Percentiles rank a stretch among this genome's conserved stretches.
Conservation (phyloP, 805 yeast species). For the Wickerhamiella occidentalis region DNA sequence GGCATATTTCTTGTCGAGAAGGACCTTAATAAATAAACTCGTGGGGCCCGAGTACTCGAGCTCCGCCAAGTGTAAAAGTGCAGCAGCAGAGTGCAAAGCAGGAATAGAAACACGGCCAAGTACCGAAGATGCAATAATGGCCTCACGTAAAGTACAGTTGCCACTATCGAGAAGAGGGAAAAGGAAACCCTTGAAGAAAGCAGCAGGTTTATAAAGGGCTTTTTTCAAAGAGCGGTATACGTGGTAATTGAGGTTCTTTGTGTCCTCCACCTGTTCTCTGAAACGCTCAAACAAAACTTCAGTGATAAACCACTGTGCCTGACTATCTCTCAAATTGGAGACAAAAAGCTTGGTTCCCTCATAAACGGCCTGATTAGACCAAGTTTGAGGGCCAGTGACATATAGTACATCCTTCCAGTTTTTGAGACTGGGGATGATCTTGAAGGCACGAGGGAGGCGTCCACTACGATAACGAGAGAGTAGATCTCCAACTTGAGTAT, state of each 20-base stretch:
- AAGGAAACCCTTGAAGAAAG: constrained; percentile 91
- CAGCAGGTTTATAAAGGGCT: constrained; percentile 91
- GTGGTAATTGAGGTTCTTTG: constrained; percentile 70
- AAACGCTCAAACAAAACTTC: constrained; percentile 31
- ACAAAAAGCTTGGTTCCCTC: constrained; percentile 93
- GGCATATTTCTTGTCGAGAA: constrained; percentile 90
- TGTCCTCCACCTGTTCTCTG: constrained; percentile 30
- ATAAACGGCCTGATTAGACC: constrained; percentile 92
- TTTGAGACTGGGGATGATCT: constrained; percentile 79
- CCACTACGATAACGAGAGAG: constrained; percentile 88
- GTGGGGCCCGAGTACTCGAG: constrained; percentile 79
- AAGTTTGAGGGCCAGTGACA: constrained; percentile 80
- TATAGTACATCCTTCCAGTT: constrained; percentile 94
- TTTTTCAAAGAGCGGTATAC: constrained; percentile 84
- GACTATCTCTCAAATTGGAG: constrained; percentile 73
- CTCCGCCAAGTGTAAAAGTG: constrained; percentile 71
- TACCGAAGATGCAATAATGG: constrained; percentile 88
- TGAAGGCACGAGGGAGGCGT: constrained; percentile 89
- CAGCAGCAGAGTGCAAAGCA: constrained; percentile 91
- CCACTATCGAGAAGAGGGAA: constrained; percentile 83
- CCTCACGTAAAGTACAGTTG: constrained; percentile 76
- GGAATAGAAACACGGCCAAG: constrained; percentile 84
- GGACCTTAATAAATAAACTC: constrained; percentile 76
- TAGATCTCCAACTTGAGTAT: constrained; percentile 79
- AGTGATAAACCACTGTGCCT: constrained; percentile 74